Percentiles rank a stretch among this genome's conserved stretches.
These are phyloP conservation scores for Penicillium egyptiacum DNA, from an alignment of 495 filamentous ascomycete species.

Conservation along the genomic window DNA sequence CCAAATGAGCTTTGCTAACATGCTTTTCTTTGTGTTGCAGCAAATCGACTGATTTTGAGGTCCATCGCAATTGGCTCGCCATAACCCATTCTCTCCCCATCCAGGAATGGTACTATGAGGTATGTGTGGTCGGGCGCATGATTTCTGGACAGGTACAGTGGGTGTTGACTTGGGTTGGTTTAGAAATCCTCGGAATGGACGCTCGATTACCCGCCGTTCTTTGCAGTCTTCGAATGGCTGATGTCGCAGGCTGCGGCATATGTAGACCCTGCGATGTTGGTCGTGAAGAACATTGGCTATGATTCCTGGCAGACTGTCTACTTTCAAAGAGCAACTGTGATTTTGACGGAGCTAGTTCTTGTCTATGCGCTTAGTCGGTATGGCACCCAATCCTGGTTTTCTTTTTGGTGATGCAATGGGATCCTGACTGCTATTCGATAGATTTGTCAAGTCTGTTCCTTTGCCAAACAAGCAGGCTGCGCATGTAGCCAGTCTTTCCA, in stretches of 20 bases:
- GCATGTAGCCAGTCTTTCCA: conserved; percentile 83
- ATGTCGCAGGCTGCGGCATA: conserved; percentile 78
- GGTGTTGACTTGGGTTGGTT: conserved; percentile 1
- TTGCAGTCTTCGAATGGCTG: conserved; percentile 93
- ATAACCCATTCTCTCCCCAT: conserved; percentile 86
- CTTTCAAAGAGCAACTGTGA: conserved; percentile 87
- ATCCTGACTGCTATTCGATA: conserved; percentile 28
- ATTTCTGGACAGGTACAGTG: neutral
- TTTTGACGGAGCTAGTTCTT: conserved; percentile 80
- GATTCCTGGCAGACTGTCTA: conserved; percentile 90
- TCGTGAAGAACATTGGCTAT: conserved; percentile 76
- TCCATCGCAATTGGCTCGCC: conserved; percentile 97
- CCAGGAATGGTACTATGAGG: conserved; percentile 92
- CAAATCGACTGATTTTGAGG: conserved; percentile 99
- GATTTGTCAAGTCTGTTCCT: conserved; percentile 69
- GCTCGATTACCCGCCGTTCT: conserved; percentile 97
- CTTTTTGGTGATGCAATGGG: neutral
- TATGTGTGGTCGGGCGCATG: conserved; percentile 29
- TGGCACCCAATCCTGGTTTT: conserved; percentile 2
- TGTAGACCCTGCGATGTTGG: conserved; percentile 78
- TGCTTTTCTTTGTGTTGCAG: conserved; percentile 43
- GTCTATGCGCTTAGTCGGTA: conserved; percentile 82
- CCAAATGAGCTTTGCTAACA: neutral
- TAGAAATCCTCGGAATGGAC: conserved; percentile 97
- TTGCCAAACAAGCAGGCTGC: conserved; percentile 67